These are phyloP conservation scores for Violaceomyces palustris DNA, from an alignment of 1,284 basidiomycete genomes.

Conservation along the genomic window DNA sequence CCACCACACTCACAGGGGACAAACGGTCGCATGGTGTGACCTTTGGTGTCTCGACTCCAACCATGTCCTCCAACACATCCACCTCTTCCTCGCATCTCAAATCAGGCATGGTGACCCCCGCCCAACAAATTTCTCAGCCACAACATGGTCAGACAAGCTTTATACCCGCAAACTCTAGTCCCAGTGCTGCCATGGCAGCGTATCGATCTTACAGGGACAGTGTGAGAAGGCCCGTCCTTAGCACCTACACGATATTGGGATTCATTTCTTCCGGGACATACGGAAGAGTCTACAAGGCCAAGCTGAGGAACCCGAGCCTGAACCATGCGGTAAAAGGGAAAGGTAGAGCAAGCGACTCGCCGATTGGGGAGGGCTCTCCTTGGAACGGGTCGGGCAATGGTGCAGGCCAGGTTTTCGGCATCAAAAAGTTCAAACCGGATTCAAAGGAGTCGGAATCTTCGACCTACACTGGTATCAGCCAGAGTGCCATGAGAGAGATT, in stretches of 20 bases:
- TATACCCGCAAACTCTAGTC: conserved; percentile 14
- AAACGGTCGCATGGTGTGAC: too few species aligned
- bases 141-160: too few species aligned
- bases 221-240: conserved; percentile 33
- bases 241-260: conserved; percentile 76
- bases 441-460: conserved; percentile 57
- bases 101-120: too few species aligned
- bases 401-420: conserved; percentile 64
- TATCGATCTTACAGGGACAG: conserved; percentile 42
- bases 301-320: conserved; percentile 53
- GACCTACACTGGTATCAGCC: conserved; percentile 93
- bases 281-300: conserved; percentile 94
- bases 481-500: conserved; percentile 93
- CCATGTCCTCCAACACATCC: too few species aligned
- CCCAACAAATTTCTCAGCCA: too few species aligned
- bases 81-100: too few species aligned
- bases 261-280: conserved; percentile 98
- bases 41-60: too few species aligned
- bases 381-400: too few species aligned
- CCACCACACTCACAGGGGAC: too few species aligned
- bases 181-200: conserved; percentile 35
- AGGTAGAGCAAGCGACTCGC: too few species aligned
- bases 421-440: conserved; percentile 99
- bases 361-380: too few species aligned
- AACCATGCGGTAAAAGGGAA: too few species aligned